Evolutionary conservation across 108 stramenopile species (phyloP).

Genomic region (Skeletonema marinoi): DNA sequence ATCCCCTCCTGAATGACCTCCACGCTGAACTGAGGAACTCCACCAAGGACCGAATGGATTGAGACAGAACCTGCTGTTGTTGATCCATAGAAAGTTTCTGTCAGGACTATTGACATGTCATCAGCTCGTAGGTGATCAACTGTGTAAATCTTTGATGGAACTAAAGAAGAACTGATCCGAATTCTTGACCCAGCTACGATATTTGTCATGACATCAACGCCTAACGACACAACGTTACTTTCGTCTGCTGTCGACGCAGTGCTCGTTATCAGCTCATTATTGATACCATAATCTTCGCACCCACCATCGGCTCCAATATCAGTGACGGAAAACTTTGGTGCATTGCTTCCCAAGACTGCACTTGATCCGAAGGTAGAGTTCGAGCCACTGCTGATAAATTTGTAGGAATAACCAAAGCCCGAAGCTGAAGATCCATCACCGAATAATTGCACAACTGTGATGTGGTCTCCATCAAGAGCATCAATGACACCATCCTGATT

Average conservation of each 20-base stretch:
- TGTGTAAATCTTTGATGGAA: constrained; percentile 46
- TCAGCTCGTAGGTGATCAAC: constrained; percentile 40
- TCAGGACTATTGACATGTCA: constrained; percentile 33
- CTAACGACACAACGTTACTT: constrained; percentile 37
- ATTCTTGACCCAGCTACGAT: constrained; percentile 38
- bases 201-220: not conserved
- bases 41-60: constrained; percentile 38
- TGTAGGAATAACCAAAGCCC: constrained; percentile 77
- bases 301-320: constrained; percentile 56
- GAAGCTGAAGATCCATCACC: constrained; percentile 61
- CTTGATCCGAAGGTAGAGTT: constrained; percentile 35
- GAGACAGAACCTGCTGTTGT: constrained; percentile 19
- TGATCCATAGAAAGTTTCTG: constrained; percentile 37
- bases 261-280: constrained; percentile 42
- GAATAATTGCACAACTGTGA: constrained; percentile 46
- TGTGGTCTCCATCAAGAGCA: constrained; percentile 53
- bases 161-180: constrained; percentile 30
- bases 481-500: constrained; percentile 62
- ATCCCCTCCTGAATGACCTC: constrained; percentile 34
- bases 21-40: constrained; percentile 50
- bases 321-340: constrained; percentile 52
- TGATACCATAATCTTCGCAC: constrained; percentile 66
- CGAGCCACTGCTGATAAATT: constrained; percentile 44
- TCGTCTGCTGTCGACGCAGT: constrained; percentile 48
- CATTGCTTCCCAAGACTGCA: constrained; percentile 58